A percentile compares a stretch with the other conserved stretches of the same genome.
phyloP scores from a whole-genome alignment of 441 rosid species.

The Pelargonium citronellum region DNA sequence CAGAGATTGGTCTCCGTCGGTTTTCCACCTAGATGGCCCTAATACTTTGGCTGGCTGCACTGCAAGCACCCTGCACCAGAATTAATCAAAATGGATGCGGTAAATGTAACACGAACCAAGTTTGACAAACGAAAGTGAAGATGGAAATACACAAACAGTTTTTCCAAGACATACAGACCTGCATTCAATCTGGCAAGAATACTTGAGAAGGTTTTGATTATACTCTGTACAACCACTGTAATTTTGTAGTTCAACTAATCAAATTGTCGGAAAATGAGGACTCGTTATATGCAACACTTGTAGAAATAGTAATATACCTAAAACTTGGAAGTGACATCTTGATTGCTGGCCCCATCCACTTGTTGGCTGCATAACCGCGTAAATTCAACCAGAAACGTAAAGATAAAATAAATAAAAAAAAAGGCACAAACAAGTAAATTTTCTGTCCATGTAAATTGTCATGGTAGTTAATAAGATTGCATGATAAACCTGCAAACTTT shows the following conservation, averaged over 20 bases:
- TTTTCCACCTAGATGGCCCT: slow-evolving; percentile 23
- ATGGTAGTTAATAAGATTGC: too few relatives aligned
- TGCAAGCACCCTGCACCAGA: slow-evolving; percentile 45
- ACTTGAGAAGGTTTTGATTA: slow-evolving; percentile 64
- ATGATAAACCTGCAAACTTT: too few relatives aligned
- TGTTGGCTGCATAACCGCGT: slow-evolving; percentile 20
- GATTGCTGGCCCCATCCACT: slow-evolving; percentile 64
- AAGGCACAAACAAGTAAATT: too few relatives aligned
- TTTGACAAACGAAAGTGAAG: not conserved
- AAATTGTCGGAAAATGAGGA: slow-evolving; percentile 11
- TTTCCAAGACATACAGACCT: slow-evolving; percentile 35
- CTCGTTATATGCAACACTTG: not conserved
- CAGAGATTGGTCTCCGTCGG: slow-evolving; percentile 24
- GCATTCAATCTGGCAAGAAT: slow-evolving; percentile 78
- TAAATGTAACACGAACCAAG: not conserved
- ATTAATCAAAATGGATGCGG: not conserved
- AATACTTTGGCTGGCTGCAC: slow-evolving; percentile 64
- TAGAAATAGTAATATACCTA: slow-evolving; percentile 41
- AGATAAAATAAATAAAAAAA: not conserved
- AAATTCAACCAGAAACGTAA: slow-evolving; percentile 1
- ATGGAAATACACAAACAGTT: not conserved
- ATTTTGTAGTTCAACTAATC: slow-evolving; percentile 19
- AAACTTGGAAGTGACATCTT: slow-evolving; percentile 83
- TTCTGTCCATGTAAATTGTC: too few relatives aligned
- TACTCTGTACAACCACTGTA: slow-evolving; percentile 74